phyloP scores from a whole-genome alignment of 2,329 filamentous ascomycete genomes.

The Dactylellina leptospora region DNA sequence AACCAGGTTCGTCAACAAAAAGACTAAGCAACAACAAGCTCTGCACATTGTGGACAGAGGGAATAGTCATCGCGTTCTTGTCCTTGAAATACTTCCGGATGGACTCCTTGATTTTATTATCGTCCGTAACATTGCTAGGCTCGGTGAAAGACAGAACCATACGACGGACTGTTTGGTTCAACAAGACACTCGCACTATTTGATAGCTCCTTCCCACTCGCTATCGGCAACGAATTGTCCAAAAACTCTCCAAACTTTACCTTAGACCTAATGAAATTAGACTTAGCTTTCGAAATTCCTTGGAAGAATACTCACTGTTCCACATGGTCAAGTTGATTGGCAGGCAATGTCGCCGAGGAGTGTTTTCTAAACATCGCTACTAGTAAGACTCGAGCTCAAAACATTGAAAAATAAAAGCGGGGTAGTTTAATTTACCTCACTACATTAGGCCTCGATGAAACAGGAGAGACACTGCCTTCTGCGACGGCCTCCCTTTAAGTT shows the following conservation, averaged over 20 bases:
- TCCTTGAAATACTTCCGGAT: conserved; percentile 54
- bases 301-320: conserved; percentile 47
- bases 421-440: conserved; percentile 15
- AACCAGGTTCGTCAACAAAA: conserved; percentile 53
- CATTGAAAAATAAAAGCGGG: not conserved
- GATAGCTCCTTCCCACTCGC: conserved; percentile 54
- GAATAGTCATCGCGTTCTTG: conserved; percentile 55
- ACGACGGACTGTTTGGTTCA: conserved; percentile 54
- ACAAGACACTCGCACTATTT: conserved; percentile 54
- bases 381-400: not conserved
- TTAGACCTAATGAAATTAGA: conserved; percentile 24
- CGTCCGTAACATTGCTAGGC: conserved; percentile 33
- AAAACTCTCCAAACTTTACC: conserved; percentile 49
- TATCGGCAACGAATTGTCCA: conserved; percentile 53
- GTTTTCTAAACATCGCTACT: conserved; percentile 22
- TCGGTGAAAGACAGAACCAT: conserved; percentile 52
- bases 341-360: conserved; percentile 15
- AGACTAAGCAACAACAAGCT: conserved; percentile 54
- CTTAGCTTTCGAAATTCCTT: not conserved
- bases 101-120: conserved; percentile 54
- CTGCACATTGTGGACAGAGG: conserved; percentile 54
- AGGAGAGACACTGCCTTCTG: conserved; percentile 21
- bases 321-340: conserved; percentile 47
- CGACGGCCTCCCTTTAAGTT: conserved; percentile 26
- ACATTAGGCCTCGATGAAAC: conserved; percentile 26